phyloP scores from a whole-genome alignment of 2,329 filamentous ascomycete species.

The Trichoderma aggressivum region DNA sequence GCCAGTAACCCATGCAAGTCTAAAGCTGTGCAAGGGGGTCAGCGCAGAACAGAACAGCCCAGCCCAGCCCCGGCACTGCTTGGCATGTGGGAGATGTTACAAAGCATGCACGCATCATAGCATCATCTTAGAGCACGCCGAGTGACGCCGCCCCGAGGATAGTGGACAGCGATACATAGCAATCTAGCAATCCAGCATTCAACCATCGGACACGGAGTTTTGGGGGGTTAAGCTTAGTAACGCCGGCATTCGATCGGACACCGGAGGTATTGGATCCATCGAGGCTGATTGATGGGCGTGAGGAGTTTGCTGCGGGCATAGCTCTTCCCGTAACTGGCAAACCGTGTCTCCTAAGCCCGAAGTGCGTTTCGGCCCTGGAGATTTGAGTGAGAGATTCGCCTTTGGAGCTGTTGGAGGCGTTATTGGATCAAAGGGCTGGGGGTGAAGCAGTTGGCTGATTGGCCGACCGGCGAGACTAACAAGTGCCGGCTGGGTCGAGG shows the following conservation, averaged over 20 bases:
- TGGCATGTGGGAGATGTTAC: conserved; percentile 1
- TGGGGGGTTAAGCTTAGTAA: conserved; percentile 11
- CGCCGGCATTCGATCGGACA: neutral
- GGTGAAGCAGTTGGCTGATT: neutral
- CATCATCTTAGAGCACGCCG: neutral
- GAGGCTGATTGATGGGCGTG: neutral
- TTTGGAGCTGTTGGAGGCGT: neutral
- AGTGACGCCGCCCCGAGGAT: neutral
- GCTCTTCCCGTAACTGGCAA: neutral
- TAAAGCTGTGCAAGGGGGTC: neutral
- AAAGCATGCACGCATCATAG: neutral
- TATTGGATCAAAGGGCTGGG: neutral
- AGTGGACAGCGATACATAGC: too few species aligned
- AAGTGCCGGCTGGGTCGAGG: neutral
- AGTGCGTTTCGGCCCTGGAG: neutral
- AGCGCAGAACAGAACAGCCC: neutral
- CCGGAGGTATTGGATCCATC: neutral
- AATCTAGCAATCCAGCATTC: too few species aligned
- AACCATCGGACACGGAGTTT: too few species aligned
- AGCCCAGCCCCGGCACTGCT: neutral
- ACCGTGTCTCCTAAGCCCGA: neutral
- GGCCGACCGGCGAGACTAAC: neutral
- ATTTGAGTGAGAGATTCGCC: neutral
- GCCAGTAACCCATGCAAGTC: neutral
- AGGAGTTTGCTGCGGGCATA: neutral